phyloP scores from a whole-genome alignment of 1,139 yeast species.

The Geotrichum phurueaensis region DNA sequence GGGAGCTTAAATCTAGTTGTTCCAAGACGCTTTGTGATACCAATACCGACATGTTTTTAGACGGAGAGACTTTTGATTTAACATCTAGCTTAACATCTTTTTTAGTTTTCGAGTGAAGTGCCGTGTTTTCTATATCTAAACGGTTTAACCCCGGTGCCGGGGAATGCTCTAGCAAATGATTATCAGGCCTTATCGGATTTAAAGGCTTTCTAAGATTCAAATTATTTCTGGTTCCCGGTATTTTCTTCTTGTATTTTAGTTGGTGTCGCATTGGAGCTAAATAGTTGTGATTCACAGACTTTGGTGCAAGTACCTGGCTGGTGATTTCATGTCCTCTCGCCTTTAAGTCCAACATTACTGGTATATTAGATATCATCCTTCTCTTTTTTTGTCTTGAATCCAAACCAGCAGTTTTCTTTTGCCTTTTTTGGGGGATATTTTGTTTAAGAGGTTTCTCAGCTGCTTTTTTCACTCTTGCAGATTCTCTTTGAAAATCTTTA shows the following conservation, averaged over 20 bases:
- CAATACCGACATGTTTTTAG: neutral
- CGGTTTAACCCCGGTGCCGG: neutral
- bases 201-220: neutral
- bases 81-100: neutral
- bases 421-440: neutral
- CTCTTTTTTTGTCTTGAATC: neutral
- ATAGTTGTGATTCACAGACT: neutral
- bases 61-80: neutral
- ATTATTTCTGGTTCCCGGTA: neutral
- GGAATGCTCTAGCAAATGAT: neutral
- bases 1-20: neutral
- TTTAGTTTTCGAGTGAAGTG: neutral
- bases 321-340: neutral
- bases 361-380: neutral
- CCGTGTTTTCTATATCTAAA: neutral
- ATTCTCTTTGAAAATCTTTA: constrained; percentile 15
- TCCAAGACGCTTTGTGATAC: neutral
- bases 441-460: neutral
- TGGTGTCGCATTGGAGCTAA: neutral
- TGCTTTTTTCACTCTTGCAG: neutral
- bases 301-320: neutral
- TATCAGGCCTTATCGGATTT: neutral
- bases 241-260: neutral
- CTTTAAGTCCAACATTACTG: neutral
- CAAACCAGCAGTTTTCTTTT: neutral